Evolutionary conservation across 2,329 filamentous ascomycete species (phyloP).

Genomic region (Alternaria sp.): DNA sequence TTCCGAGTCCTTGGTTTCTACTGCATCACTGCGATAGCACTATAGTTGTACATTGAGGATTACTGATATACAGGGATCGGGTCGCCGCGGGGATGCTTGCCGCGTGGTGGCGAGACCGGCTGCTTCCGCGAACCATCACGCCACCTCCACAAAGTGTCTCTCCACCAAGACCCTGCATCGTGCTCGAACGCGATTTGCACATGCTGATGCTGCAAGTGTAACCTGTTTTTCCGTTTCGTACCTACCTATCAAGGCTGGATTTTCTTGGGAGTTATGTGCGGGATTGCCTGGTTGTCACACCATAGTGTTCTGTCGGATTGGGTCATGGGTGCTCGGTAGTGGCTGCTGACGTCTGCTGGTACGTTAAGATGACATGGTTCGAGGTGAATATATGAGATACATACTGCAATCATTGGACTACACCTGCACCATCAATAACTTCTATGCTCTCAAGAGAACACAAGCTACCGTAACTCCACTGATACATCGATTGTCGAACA

Average conservation of each 20-base stretch:
- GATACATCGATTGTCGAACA: too few species aligned
- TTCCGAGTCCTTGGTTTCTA: background rate
- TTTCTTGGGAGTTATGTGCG: too few species aligned
- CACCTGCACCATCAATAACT: too few species aligned
- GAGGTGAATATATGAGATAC: too few species aligned
- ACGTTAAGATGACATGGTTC: too few species aligned
- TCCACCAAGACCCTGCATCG: background rate
- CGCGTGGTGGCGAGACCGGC: constrained; percentile 4
- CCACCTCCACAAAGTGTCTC: constrained; percentile 6
- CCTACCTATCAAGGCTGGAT: too few species aligned
- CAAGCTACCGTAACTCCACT: too few species aligned
- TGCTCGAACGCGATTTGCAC: too few species aligned
- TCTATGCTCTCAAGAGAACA: background rate
- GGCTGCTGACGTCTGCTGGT: too few species aligned
- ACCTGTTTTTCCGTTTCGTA: too few species aligned
- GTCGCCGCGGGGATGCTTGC: background rate
- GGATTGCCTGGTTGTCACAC: background rate
- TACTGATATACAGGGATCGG: background rate
- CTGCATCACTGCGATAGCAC: background rate
- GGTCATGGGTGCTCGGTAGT: background rate
- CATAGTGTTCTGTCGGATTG: background rate
- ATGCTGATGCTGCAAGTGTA: too few species aligned
- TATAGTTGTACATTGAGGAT: background rate
- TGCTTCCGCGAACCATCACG: constrained; percentile 6
- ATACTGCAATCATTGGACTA: too few species aligned